Evolutionary conservation across 192 early-diverging fungal species (phyloP).

Genomic region (Coemansia aciculifera): DNA sequence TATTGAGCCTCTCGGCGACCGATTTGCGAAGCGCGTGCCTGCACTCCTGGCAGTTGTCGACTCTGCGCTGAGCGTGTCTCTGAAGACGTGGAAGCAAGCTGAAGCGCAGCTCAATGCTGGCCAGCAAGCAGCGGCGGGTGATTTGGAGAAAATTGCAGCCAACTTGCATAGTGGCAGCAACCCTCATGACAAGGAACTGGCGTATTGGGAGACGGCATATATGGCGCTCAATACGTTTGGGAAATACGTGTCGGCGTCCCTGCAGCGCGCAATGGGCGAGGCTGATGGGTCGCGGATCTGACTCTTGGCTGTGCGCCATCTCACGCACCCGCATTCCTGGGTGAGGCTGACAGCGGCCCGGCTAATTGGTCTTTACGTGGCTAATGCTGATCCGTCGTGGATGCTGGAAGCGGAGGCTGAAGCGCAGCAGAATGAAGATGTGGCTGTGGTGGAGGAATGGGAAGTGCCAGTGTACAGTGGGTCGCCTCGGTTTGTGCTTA

Average conservation of each 20-base stretch:
- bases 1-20: slow-evolving; percentile 73
- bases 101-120: slow-evolving; percentile 36
- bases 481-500: slow-evolving; percentile 29
- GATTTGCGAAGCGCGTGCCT: slow-evolving; percentile 58
- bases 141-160: slow-evolving; percentile 57
- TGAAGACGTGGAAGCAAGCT: slow-evolving; percentile 49
- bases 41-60: slow-evolving; percentile 57
- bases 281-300: slow-evolving; percentile 63
- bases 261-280: slow-evolving; percentile 53
- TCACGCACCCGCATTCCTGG: slow-evolving; percentile 91
- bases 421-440: background rate
- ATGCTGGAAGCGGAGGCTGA: slow-evolving; percentile 42
- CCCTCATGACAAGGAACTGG: slow-evolving; percentile 56
- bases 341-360: slow-evolving; percentile 70
- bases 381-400: slow-evolving; percentile 63
- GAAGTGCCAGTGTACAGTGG: slow-evolving; percentile 28
- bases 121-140: slow-evolving; percentile 20
- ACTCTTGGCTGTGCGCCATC: slow-evolving; percentile 61
- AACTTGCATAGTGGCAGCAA: slow-evolving; percentile 34
- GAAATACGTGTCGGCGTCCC: slow-evolving; percentile 64
- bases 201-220: slow-evolving; percentile 84
- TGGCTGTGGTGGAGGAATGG: slow-evolving; percentile 17
- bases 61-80: slow-evolving; percentile 52
- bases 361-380: slow-evolving; percentile 78
- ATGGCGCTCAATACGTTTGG: slow-evolving; percentile 75